Evolutionary conservation across 768 basidiomycete genomes (phyloP).

Genomic region (Fomitopsis pulvina): DNA sequence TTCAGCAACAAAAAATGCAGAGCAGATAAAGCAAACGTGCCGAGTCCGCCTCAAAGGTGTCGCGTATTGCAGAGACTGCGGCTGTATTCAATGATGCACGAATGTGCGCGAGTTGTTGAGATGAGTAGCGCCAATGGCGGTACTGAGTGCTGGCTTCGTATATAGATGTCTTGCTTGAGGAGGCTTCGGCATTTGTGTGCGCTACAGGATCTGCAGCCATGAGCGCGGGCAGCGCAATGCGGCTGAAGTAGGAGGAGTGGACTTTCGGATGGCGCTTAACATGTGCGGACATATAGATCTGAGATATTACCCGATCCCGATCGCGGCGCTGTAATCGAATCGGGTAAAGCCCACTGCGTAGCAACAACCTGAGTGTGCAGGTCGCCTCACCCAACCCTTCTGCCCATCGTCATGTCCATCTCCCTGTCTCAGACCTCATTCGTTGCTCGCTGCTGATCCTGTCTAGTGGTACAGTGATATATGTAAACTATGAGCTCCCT

Average conservation of each 20-base stretch:
- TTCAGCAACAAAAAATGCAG: constrained; percentile 7
- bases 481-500: neutral
- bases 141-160: constrained; percentile 80
- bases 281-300: neutral
- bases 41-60: constrained; percentile 74
- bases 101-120: constrained; percentile 50
- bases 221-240: too few species aligned
- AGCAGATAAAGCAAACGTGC: constrained; percentile 35
- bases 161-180: constrained; percentile 28
- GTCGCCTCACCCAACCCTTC: too few species aligned
- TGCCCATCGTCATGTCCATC: neutral
- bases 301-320: neutral
- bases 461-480: too few species aligned
- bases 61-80: constrained; percentile 71
- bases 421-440: neutral
- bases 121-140: constrained; percentile 86
- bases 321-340: neutral
- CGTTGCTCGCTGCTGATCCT: too few species aligned
- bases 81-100: constrained; percentile 65
- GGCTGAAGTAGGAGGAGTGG: neutral
- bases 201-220: neutral
- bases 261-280: neutral
- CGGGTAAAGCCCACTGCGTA: neutral
- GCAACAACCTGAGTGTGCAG: too few species aligned
- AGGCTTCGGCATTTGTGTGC: neutral